Evolutionary conservation across 2,329 filamentous ascomycete species (phyloP).

Genomic region (Alternaria burnsii): DNA sequence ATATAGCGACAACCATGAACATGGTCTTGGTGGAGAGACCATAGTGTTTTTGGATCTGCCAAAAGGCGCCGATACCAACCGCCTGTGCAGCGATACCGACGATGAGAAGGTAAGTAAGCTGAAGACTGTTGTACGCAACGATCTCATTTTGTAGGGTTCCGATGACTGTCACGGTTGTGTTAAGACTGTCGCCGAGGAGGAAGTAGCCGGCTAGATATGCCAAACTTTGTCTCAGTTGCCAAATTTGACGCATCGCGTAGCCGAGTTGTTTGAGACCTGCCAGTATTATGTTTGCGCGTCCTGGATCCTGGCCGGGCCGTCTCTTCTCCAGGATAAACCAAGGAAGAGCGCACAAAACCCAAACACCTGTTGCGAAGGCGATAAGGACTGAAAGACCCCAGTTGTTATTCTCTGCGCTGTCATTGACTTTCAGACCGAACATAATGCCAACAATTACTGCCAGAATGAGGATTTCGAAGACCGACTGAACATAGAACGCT

Average conservation of each 20-base stretch:
- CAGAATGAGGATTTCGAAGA: conserved; percentile 63
- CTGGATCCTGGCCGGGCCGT: conserved; percentile 65
- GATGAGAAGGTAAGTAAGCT: conserved; percentile 71
- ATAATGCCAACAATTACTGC: conserved; percentile 50
- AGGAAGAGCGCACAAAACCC: conserved; percentile 69
- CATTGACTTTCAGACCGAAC: conserved; percentile 68
- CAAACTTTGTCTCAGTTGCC: conserved; percentile 71
- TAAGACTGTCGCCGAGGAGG: conserved; percentile 73
- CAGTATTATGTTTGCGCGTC: conserved; percentile 63
- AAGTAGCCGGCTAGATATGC: conserved; percentile 72
- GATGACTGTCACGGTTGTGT: conserved; percentile 75
- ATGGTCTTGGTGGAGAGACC: conserved; percentile 70
- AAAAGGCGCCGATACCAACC: conserved; percentile 69
- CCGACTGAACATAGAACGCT: conserved; percentile 70
- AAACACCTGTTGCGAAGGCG: conserved; percentile 70
- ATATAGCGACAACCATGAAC: conserved; percentile 71
- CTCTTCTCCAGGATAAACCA: conserved; percentile 74
- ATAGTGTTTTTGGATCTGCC: conserved; percentile 68
- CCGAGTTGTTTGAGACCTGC: conserved; percentile 66
- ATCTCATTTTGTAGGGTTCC: conserved; percentile 71
- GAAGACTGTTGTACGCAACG: conserved; percentile 70
- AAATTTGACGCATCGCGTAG: conserved; percentile 67
- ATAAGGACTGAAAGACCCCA: conserved; percentile 72
- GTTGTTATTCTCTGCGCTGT: conserved; percentile 68
- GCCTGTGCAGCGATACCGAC: conserved; percentile 71